Evolutionary conservation across 371 early-diverging fungal genomes (phyloP).

Genomic region (Batkoa obscura): DNA sequence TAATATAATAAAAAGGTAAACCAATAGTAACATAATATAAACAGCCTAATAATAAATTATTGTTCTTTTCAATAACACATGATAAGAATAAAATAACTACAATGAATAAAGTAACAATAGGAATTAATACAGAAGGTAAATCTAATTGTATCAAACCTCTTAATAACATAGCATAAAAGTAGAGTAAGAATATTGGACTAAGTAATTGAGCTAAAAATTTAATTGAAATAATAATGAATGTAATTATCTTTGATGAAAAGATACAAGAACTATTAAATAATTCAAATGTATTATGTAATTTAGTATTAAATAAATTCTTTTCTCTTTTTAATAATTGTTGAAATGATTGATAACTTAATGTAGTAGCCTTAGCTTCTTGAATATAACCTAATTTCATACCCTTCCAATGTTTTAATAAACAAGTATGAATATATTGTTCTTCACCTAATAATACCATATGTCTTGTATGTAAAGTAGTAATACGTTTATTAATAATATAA

Average conservation of each 20-base stretch:
- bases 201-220: background rate
- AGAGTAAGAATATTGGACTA: background rate
- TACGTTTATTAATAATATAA: slow-evolving; percentile 82
- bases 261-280: background rate
- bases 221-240: background rate
- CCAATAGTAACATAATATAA: background rate
- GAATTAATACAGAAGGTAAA: background rate
- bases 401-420: slow-evolving; percentile 83
- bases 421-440: slow-evolving; percentile 88
- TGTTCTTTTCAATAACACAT: background rate
- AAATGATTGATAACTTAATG: background rate
- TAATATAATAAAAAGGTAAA: slow-evolving; percentile 2
- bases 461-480: slow-evolving; percentile 94
- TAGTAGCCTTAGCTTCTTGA: slow-evolving; percentile 26
- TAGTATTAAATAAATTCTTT: background rate
- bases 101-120: background rate
- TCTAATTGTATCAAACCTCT: background rate
- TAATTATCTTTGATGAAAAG: background rate
- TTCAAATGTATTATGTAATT: slow-evolving; percentile 3
- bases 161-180: background rate
- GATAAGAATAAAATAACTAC: background rate
- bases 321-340: background rate
- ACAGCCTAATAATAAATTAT: background rate
- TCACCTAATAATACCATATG: slow-evolving; percentile 69
- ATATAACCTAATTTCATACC: slow-evolving; percentile 13